Percentiles rank a stretch among this genome's conserved stretches.
phyloP scores from a whole-genome alignment of 305 asterid species.

The Rubia balearica region DNA sequence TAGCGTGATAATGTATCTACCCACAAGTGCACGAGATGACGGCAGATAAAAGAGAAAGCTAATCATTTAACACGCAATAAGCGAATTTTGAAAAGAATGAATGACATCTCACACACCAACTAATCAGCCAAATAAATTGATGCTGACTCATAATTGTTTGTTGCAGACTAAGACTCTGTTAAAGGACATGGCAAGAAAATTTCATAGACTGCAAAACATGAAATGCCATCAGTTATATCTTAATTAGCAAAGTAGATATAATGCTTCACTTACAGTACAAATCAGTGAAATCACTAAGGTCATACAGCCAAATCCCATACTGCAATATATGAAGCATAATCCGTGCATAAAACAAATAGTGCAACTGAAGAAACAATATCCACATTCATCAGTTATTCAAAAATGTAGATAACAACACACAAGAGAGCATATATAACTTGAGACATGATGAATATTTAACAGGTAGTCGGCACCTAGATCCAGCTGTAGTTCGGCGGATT shows the following conservation, averaged over 20 bases:
- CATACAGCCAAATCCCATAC: neutral
- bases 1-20: neutral
- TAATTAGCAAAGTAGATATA: neutral
- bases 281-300: neutral
- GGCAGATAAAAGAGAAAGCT: conserved; percentile 1
- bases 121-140: neutral
- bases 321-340: neutral
- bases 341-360: neutral
- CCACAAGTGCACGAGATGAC: neutral
- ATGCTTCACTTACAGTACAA: neutral
- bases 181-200: neutral
- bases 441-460: neutral
- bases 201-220: neutral
- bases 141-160: neutral
- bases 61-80: neutral
- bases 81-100: neutral
- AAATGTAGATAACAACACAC: neutral
- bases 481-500: neutral
- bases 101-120: neutral
- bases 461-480: neutral
- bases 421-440: neutral
- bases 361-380: neutral
- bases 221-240: neutral
- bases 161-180: neutral
- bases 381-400: neutral